Base-by-base conservation (phyloP, 768 basidiomycete genomes). In the Boletus vinaceobasis region DNA sequence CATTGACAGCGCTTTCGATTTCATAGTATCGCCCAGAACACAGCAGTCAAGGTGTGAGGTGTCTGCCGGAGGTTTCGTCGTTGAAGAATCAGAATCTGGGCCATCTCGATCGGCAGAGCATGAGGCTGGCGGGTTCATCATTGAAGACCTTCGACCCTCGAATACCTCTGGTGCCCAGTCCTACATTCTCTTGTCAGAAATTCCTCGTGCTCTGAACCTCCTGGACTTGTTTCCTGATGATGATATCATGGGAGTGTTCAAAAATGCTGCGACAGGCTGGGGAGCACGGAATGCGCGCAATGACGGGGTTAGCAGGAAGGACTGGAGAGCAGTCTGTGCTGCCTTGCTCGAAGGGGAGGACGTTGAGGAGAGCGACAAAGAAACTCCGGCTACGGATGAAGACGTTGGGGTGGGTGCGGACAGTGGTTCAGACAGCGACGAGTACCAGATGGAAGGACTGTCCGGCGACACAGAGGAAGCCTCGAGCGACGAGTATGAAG, bases 281-380 rank as follows among this genome's bases (percentile, higher is more conserved):
- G 70, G 69, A 45, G 73, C 70, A 13, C 71, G 70, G 10, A 56
- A 65, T 33, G 52, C 55, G 7, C 64, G 60, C 32, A 72, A 67
- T 14, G 68, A 69, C 29, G 66, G 71, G 42, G 79, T 93, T 26
- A 81, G 77, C 59, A 73, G 77, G 46, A 82, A 84, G 29, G 90
- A 92, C 65, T 93, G 88, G 87, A 80, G 87, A 36, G 79, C 88
- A 13, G 87, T 93, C 5, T 93, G 90, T 65, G 83, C 86, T 10
- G 86, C 86, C 5, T 73, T 93, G 13, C 74, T 93, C 5, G 86
- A 83, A 55, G 73, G 71, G 43, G 70, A 65, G 21, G 60, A 67
- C 15, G 19, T 3, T 3, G 71, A 68, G 21, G 71, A 67, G 37
- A 66, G 61, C 35, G 57, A 46, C 27, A 61, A 52, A 44, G 60